A percentile compares a stretch with the other conserved stretches of the same genome.
phyloP scores from a whole-genome alignment of 768 basidiomycete species.

The Hemileccinum rubropunctum region DNA sequence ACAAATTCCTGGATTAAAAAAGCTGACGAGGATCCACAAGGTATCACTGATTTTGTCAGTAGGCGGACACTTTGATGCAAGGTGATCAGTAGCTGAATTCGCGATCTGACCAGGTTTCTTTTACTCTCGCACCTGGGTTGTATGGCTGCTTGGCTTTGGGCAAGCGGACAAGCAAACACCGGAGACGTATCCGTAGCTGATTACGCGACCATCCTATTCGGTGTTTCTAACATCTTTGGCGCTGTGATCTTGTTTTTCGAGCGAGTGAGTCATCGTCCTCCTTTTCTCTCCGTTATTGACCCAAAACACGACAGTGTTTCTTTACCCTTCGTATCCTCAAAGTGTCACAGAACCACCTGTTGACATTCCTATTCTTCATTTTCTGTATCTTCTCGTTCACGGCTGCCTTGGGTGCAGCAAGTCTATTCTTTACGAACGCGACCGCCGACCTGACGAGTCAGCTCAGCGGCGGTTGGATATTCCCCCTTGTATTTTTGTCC shows the following conservation, averaged over 20 bases:
- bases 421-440: slow-evolving; percentile 13
- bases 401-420: slow-evolving; percentile 19
- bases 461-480: slow-evolving; percentile 14
- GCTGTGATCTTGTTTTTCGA: slow-evolving; percentile 14
- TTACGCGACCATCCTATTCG: slow-evolving; percentile 16
- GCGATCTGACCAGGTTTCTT: slow-evolving; percentile 10
- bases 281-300: background rate
- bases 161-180: background rate
- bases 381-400: slow-evolving; percentile 21
- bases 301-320: slow-evolving; percentile 11
- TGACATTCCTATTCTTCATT: slow-evolving; percentile 12
- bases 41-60: slow-evolving; percentile 20
- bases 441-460: slow-evolving; percentile 5
- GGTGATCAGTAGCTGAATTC: slow-evolving; percentile 4
- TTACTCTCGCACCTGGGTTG: slow-evolving; percentile 17
- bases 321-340: slow-evolving; percentile 17
- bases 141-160: slow-evolving; percentile 21
- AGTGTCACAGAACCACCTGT: slow-evolving; percentile 12
- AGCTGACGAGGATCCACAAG: slow-evolving; percentile 9
- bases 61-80: background rate
- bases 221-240: slow-evolving; percentile 14
- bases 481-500: slow-evolving; percentile 16
- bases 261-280: slow-evolving; percentile 10
- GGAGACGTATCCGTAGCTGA: slow-evolving; percentile 2
- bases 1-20: background rate